A percentile compares a stretch with the other conserved stretches of the same genome.
phyloP scores from a whole-genome alignment of 2,329 filamentous ascomycete genomes.

The Clarireedia sp. region DNA sequence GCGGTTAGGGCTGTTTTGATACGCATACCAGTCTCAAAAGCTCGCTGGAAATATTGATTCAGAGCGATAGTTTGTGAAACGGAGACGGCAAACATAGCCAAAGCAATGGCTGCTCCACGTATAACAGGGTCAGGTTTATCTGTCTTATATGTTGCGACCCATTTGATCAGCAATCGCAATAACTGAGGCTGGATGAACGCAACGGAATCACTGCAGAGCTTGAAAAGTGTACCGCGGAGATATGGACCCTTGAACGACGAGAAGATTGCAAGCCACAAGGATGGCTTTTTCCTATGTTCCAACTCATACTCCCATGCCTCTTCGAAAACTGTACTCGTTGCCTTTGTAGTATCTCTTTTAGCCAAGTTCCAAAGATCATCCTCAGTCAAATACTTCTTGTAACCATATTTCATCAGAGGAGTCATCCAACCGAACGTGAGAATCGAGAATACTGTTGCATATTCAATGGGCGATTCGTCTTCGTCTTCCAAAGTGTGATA shows the following conservation, averaged over 20 bases:
- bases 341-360: slow-evolving; percentile 67
- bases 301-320: slow-evolving; percentile 71
- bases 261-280: slow-evolving; percentile 79
- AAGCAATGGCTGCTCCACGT: slow-evolving; percentile 76
- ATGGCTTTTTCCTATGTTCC: slow-evolving; percentile 61
- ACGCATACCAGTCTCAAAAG: slow-evolving; percentile 93
- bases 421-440: slow-evolving; percentile 99
- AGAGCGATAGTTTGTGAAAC: slow-evolving; percentile 81
- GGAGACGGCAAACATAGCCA: slow-evolving; percentile 87
- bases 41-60: slow-evolving; percentile 94
- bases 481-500: slow-evolving; percentile 62
- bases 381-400: slow-evolving; percentile 84
- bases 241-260: slow-evolving; percentile 82
- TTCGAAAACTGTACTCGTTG: slow-evolving; percentile 63
- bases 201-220: slow-evolving; percentile 76
- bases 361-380: slow-evolving; percentile 93
- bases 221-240: slow-evolving; percentile 73
- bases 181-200: slow-evolving; percentile 90
- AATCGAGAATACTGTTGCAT: slow-evolving; percentile 86
- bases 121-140: slow-evolving; percentile 66
- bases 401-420: slow-evolving; percentile 90
- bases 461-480: slow-evolving; percentile 67
- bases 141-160: slow-evolving; percentile 66
- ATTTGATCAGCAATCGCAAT: slow-evolving; percentile 73
- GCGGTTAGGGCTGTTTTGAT: slow-evolving; percentile 87